A percentile compares a stretch with the other conserved stretches of the same genome.
These are phyloP conservation scores for Spergularia azorica DNA, from an alignment of 179 eudicot genomes.

Conservation along the genomic window DNA sequence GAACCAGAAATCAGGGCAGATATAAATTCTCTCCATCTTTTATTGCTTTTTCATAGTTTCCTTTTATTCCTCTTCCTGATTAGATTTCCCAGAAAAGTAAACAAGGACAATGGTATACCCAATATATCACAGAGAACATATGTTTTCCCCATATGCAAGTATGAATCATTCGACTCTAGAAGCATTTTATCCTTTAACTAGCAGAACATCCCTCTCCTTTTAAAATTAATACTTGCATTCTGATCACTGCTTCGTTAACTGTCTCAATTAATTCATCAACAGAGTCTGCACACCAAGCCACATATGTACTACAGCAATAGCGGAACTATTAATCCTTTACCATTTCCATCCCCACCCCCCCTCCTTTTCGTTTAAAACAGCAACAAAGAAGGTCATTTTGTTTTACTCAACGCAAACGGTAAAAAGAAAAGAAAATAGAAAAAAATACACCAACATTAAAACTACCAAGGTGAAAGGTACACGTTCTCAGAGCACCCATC, in stretches of 20 bases:
- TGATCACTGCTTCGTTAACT: background rate
- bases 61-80: background rate
- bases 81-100: background rate
- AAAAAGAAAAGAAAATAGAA: background rate
- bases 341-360: constrained; percentile 1
- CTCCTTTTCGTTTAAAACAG: background rate
- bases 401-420: background rate
- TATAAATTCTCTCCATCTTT: no score
- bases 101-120: no score
- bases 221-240: background rate
- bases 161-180: background rate
- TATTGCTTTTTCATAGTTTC: no score
- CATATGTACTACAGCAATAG: no score
- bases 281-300: no score
- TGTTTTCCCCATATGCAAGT: background rate
- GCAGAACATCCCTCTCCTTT: no score
- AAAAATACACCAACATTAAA: background rate
- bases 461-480: constrained; percentile 25
- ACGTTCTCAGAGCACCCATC: constrained; percentile 34
- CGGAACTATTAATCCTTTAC: background rate
- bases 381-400: background rate
- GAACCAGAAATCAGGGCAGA: no score
- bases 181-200: background rate
- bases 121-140: background rate
- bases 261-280: background rate